Evolutionary conservation across 192 early-diverging fungal genomes (phyloP).

Genomic region (Dissophora globulifera): DNA sequence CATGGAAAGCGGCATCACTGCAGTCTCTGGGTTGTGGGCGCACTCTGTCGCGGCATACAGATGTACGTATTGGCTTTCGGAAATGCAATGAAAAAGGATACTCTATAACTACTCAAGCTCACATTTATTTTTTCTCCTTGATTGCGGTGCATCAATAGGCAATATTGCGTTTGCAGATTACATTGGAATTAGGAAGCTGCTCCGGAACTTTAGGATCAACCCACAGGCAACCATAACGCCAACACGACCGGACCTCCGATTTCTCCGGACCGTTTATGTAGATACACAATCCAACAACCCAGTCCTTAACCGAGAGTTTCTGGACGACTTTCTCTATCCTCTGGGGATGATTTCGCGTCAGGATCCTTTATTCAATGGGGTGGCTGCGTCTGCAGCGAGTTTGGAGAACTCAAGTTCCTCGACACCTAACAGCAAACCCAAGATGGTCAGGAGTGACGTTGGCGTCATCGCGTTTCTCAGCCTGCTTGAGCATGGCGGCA

Average conservation of each 20-base stretch:
- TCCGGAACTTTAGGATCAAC: conserved; percentile 63
- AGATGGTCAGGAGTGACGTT: conserved; percentile 33
- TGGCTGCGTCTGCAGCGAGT: too few species aligned
- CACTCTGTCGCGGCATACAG: conserved; percentile 72
- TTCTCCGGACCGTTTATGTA: conserved; percentile 68
- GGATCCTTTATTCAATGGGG: conserved; percentile 60
- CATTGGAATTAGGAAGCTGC: conserved; percentile 63
- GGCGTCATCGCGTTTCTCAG: conserved; percentile 57
- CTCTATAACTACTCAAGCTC: too few species aligned
- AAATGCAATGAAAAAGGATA: too few species aligned
- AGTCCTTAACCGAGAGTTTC: conserved; percentile 29
- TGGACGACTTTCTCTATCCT: conserved; percentile 44
- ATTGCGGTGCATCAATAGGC: too few species aligned
- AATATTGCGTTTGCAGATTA: conserved; percentile 78
- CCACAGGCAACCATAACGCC: conserved; percentile 59
- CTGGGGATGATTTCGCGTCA: conserved; percentile 58
- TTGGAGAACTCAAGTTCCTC: too few species aligned
- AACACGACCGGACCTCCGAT: conserved; percentile 70
- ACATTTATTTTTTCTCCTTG: too few species aligned
- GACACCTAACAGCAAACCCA: conserved; percentile 52
- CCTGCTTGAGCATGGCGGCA: conserved; percentile 75
- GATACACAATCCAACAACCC: conserved; percentile 58
- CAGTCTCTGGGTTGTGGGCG: conserved; percentile 73
- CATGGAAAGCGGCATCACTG: conserved; percentile 65
- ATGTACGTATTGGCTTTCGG: conserved; percentile 48